Evolutionary conservation across 2,329 filamentous ascomycete species (phyloP).

Genomic region (Grosmannia clavigera): DNA sequence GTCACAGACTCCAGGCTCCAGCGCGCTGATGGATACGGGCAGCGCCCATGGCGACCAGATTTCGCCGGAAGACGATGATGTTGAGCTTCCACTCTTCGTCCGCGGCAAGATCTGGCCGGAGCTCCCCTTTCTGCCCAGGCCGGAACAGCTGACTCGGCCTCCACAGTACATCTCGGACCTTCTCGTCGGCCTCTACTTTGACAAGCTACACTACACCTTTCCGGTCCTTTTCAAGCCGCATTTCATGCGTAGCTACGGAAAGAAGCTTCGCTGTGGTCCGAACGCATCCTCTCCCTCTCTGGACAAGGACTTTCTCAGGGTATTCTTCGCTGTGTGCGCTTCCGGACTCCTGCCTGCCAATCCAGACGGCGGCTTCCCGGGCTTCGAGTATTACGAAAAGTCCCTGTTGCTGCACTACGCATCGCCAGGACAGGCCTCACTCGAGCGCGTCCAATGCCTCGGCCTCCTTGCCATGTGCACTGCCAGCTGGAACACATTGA

Average conservation of each 20-base stretch:
- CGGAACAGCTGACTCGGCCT: slow-evolving; percentile 15
- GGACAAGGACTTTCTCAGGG: slow-evolving; percentile 15
- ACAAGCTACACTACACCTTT: slow-evolving; percentile 18
- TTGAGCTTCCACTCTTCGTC: slow-evolving; percentile 18
- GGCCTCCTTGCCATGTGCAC: slow-evolving; percentile 18
- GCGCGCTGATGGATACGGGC: not conserved
- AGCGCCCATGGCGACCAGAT: not conserved
- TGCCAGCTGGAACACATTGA: slow-evolving; percentile 19
- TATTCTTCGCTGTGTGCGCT: slow-evolving; percentile 19
- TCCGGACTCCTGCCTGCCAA: slow-evolving; percentile 14
- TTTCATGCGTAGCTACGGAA: slow-evolving; percentile 15
- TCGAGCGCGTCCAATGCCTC: slow-evolving; percentile 19
- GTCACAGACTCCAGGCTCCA: not conserved
- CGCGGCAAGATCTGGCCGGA: slow-evolving; percentile 16
- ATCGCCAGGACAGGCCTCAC: slow-evolving; percentile 15
- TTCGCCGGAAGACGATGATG: not conserved
- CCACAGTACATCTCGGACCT: slow-evolving; percentile 18
- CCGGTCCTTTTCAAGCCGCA: slow-evolving; percentile 17
- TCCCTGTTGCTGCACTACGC: slow-evolving; percentile 16
- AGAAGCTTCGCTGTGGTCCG: slow-evolving; percentile 6
- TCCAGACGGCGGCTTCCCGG: slow-evolving; percentile 9
- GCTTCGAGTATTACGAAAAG: slow-evolving; percentile 15
- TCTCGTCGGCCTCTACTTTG: slow-evolving; percentile 17
- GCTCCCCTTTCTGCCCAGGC: slow-evolving; percentile 16
- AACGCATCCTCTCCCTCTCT: not conserved